Base-by-base conservation (phyloP, 371 early-diverging fungal genomes). In the Lichtheimia corymbifera region DNA sequence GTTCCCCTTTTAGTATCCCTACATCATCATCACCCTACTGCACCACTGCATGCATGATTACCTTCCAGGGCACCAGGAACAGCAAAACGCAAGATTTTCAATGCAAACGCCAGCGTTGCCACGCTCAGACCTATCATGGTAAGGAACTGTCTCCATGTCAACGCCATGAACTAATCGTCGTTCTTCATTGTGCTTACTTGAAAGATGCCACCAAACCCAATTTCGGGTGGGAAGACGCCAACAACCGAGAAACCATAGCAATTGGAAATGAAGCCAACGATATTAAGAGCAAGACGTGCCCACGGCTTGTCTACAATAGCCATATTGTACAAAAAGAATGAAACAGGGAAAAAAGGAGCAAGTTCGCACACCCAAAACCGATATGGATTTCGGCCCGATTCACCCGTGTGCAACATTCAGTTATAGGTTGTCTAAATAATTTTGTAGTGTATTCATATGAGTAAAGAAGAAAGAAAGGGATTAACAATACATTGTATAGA, bases 111-210 rank as follows among this genome's bases (percentile, higher is more conserved):
- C 5, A 63, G 0, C 0, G 70, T 69, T n/a, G 70, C 65, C 5
- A 62, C 47, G 4, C 63, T 63, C 40, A 69, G 40, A 24, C 65
- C 70, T 14, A 69, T 50, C 18, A 69, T 69, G 55, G 70, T 69
- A 51, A 67, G 50, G 30, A 64, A 64, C 64, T 64, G 27, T 15
- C 43, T 15, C 14, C 25, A 25, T 58, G 50, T 11, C 15, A 15
- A 35, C 35, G 30, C 22, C 25, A 28, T 30, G n/a, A 20, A 44
- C 44, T 1, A n/a, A 47, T 5, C 14, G 18, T 45, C 9, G 17
- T 47, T 47, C 47, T 47, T 47, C 47, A 18, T 11, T 15, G 18
- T 43, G 17, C 47, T 13, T 43, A 64, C 64, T 54, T 64, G 64
- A 42, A 58, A 64, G 15, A 56, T 49, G 28, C 64, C 64, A 41